Evolutionary conservation across 139 green algal genomes (phyloP).

Genomic region (Chlorella sp.): DNA sequence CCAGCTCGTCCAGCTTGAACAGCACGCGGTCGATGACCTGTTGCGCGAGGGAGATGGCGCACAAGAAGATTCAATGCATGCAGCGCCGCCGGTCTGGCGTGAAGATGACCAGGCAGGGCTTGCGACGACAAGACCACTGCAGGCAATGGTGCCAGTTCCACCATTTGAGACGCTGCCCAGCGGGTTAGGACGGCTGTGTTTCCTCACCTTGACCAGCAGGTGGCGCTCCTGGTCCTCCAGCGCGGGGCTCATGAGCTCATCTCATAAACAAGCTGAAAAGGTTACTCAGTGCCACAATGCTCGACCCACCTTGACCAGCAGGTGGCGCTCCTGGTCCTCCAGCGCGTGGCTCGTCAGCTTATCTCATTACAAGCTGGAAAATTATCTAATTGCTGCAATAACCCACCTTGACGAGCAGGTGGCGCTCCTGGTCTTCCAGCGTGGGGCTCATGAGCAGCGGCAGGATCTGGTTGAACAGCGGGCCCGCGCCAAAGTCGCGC

Average conservation of each 20-base stretch:
- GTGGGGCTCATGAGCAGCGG: conserved; percentile 98
- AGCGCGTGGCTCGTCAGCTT: conserved; percentile 98
- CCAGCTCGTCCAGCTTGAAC: conserved; percentile 98
- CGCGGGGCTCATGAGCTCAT: conserved; percentile 98
- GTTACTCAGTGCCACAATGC: no score
- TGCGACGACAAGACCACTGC: no score
- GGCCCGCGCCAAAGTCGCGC: conserved; percentile 92
- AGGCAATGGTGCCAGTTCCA: no score
- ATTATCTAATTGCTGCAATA: no score
- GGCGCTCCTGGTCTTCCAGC: conserved; percentile 98
- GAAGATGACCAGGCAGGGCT: no score
- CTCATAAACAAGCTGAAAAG: no score
- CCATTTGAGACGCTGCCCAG: no score
- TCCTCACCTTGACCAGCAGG: conserved; percentile 93
- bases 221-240: conserved; percentile 99
- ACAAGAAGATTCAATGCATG: no score
- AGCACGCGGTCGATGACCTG: conserved; percentile 95
- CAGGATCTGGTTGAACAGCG: conserved; percentile 99
- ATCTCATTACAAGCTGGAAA: no score
- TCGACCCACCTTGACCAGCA: conserved; percentile 89
- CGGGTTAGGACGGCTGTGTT: no score
- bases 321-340: conserved; percentile 98
- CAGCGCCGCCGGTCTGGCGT: no score
- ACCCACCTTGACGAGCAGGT: conserved; percentile 91
- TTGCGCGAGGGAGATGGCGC: no score